Conservation (phyloP, 2,329 filamentous ascomycete species). For the Neophaeococcomyces mojaviensis region DNA sequence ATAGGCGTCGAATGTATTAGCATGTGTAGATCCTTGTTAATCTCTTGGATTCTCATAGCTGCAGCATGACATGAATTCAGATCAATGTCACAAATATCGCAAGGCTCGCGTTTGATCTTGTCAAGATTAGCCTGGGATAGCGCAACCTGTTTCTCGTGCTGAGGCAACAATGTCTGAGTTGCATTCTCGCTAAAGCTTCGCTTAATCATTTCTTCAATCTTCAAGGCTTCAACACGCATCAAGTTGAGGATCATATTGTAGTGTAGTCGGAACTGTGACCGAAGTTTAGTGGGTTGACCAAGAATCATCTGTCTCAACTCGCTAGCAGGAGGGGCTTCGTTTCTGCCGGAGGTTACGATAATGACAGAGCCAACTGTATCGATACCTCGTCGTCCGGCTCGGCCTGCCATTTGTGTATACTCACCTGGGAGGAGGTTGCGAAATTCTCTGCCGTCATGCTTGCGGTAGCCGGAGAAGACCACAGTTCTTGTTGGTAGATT, state of each 20-base stretch:
- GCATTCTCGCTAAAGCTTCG: conserved; percentile 97
- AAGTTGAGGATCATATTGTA: conserved; percentile 99
- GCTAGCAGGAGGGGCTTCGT: conserved; percentile 79
- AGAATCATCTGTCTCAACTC: conserved; percentile 90
- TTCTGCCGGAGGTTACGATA: conserved; percentile 71
- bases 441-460: conserved; percentile 89
- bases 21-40: conserved; percentile 75
- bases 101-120: conserved; percentile 80
- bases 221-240: conserved; percentile 86
- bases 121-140: conserved; percentile 84
- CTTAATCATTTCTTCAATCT: conserved; percentile 99
- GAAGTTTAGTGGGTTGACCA: conserved; percentile 86
- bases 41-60: conserved; percentile 67
- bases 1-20: conserved; percentile 71
- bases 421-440: conserved; percentile 87
- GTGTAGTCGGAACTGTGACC: conserved; percentile 91
- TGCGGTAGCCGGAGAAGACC: conserved; percentile 93
- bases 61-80: conserved; percentile 76
- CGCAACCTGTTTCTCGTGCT: conserved; percentile 92
- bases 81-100: conserved; percentile 70
- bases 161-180: conserved; percentile 84
- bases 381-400: conserved; percentile 84
- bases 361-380: conserved; percentile 92
- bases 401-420: conserved; percentile 97
- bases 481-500: conserved; percentile 94